Conservation (phyloP, 768 basidiomycete species). For the Amyloporia xantha region DNA sequence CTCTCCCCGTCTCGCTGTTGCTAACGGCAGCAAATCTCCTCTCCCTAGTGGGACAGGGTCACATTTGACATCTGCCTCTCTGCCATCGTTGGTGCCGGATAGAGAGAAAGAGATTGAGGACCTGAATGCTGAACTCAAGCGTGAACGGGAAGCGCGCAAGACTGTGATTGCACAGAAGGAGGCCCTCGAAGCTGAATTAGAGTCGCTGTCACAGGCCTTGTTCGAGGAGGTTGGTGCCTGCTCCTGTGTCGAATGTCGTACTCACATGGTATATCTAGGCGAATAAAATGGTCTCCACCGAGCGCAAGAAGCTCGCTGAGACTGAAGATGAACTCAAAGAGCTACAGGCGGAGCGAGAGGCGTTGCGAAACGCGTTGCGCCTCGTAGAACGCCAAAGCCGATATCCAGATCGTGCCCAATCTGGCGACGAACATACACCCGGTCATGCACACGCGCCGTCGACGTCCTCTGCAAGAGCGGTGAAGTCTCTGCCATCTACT, state of each 20-base stretch:
- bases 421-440: neutral
- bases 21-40: slow-evolving; percentile 15
- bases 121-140: slow-evolving; percentile 45
- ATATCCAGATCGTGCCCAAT: too few relatives aligned
- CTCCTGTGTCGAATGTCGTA: neutral
- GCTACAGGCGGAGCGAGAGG: slow-evolving; percentile 47
- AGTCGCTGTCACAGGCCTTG: slow-evolving; percentile 72
- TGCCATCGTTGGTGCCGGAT: slow-evolving; percentile 28
- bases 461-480: slow-evolving; percentile 21
- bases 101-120: slow-evolving; percentile 40
- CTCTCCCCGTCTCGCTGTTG: slow-evolving; percentile 9
- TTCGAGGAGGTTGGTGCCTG: slow-evolving; percentile 66
- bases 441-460: slow-evolving; percentile 14
- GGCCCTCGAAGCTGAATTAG: slow-evolving; percentile 69
- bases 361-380: slow-evolving; percentile 55
- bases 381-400: slow-evolving; percentile 41
- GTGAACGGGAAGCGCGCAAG: slow-evolving; percentile 51
- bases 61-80: slow-evolving; percentile 32
- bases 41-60: slow-evolving; percentile 10
- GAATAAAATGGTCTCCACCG: slow-evolving; percentile 82
- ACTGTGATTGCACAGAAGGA: slow-evolving; percentile 48
- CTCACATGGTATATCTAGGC: slow-evolving; percentile 43
- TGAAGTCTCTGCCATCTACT: slow-evolving; percentile 21
- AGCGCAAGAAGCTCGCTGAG: slow-evolving; percentile 67
- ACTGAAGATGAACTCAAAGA: slow-evolving; percentile 68